phyloP scores from a whole-genome alignment of 2,329 filamentous ascomycete genomes.

The Ophiosphaerella herpotricha region DNA sequence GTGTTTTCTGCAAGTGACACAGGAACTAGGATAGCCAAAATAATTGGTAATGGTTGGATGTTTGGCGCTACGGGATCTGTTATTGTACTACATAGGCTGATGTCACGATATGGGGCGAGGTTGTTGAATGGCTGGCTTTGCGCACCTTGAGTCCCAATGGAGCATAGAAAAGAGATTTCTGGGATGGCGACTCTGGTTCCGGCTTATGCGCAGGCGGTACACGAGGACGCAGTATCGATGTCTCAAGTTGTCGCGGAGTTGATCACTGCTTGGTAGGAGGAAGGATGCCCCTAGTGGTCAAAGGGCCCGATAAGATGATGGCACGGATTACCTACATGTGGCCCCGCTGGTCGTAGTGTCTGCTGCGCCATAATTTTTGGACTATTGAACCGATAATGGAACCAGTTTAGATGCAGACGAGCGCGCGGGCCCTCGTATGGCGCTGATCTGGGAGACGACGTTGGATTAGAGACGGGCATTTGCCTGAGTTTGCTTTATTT shows the following conservation, averaged over 20 bases:
- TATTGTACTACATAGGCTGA: slow-evolving; percentile 5
- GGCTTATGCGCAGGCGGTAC: background rate
- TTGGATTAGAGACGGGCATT: slow-evolving; percentile 18
- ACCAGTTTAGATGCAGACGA: background rate
- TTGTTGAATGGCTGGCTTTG: slow-evolving; percentile 1
- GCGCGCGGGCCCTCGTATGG: background rate
- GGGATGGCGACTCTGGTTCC: background rate
- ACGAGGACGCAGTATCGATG: background rate
- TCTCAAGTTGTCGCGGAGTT: background rate
- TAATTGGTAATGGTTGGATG: slow-evolving; percentile 4
- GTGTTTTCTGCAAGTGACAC: background rate
- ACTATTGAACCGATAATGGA: slow-evolving; percentile 7
- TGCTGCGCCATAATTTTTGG: slow-evolving; percentile 1
- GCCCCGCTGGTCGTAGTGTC: too few species aligned
- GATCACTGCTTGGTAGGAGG: slow-evolving; percentile 2
- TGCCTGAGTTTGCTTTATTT: slow-evolving; percentile 15
- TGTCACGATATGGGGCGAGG: slow-evolving; percentile 7
- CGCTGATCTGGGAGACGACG: slow-evolving; percentile 10
- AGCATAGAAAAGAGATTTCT: background rate
- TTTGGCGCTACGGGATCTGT: slow-evolving; percentile 1
- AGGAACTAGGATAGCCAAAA: background rate
- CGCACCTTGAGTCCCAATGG: background rate
- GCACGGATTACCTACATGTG: background rate
- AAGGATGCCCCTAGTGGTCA: slow-evolving; percentile 2
- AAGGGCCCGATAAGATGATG: slow-evolving; percentile 6